Evolutionary conservation across 805 yeast species (phyloP).

Genomic region (Yarrowia alimentaria): DNA sequence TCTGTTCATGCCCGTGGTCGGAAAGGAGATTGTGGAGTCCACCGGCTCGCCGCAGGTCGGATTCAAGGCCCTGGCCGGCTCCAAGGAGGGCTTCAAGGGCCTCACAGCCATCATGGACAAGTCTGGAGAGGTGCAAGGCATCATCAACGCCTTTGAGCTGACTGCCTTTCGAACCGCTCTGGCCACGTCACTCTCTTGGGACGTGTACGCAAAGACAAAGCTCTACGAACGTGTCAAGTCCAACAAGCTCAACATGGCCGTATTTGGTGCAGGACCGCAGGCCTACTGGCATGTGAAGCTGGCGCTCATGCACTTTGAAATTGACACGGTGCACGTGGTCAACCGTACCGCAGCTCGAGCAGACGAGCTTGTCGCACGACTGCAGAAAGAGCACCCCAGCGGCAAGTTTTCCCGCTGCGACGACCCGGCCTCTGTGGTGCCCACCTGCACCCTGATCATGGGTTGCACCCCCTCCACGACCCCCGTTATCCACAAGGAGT

Average conservation of each 20-base stretch:
- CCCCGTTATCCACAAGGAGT: constrained; percentile 10
- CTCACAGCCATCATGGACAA: constrained; percentile 18
- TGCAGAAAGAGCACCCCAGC: constrained; percentile 1
- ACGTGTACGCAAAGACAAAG: background rate
- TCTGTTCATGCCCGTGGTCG: constrained; percentile 27
- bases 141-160: constrained; percentile 20
- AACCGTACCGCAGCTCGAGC: constrained; percentile 22
- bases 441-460: constrained; percentile 2
- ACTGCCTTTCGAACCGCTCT: constrained; percentile 26
- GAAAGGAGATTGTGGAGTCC: constrained; percentile 14
- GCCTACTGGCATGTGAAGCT: constrained; percentile 27
- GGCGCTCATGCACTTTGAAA: constrained; percentile 19
- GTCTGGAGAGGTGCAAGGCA: constrained; percentile 9
- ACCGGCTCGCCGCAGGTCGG: constrained; percentile 21
- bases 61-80: constrained; percentile 24
- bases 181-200: constrained; percentile 24
- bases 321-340: constrained; percentile 6
- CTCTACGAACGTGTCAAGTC: background rate
- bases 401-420: constrained; percentile 4
- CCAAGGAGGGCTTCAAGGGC: constrained; percentile 24
- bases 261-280: constrained; percentile 21
- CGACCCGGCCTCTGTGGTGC: background rate
- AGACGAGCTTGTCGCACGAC: background rate
- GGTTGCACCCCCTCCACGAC: constrained; percentile 17
- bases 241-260: background rate